phyloP scores from a whole-genome alignment of 2,329 filamentous ascomycete species.

The Clarireedia hainanense region DNA sequence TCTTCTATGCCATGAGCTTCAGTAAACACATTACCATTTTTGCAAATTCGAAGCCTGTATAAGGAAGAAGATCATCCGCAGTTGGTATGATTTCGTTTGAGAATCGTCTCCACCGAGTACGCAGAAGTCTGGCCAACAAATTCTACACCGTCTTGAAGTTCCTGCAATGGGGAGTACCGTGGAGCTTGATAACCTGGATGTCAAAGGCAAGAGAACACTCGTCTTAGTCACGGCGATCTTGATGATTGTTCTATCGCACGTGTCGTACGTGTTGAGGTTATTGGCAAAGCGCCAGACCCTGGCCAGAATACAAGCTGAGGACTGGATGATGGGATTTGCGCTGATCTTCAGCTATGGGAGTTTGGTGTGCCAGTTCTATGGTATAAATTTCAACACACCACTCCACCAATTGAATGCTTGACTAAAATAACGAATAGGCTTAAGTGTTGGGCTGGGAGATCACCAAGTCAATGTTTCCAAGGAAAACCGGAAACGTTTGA shows the following conservation, averaged over 20 bases:
- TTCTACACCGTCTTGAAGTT: neutral
- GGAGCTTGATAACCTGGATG: neutral
- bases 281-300: constrained; percentile 2
- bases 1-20: neutral
- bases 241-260: constrained; percentile 9
- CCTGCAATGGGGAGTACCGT: neutral
- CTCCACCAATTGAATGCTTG: neutral
- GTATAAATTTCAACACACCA: constrained; percentile 2
- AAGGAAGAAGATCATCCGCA: neutral
- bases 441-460: constrained; percentile 12
- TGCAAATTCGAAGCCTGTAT: neutral
- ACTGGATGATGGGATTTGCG: constrained; percentile 12
- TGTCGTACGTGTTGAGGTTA: constrained; percentile 9
- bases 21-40: neutral
- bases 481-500: neutral
- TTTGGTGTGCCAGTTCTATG: neutral
- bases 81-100: neutral
- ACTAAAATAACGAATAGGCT: constrained; percentile 2
- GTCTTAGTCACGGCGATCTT: constrained; percentile 10
- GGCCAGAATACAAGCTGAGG: constrained; percentile 5
- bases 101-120: neutral
- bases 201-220: constrained; percentile 5
- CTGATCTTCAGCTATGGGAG: constrained; percentile 11
- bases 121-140: neutral
- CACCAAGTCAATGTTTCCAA: constrained; percentile 8